phyloP scores from a whole-genome alignment of 2,329 filamentous ascomycete species.

The Fusarium sp. region DNA sequence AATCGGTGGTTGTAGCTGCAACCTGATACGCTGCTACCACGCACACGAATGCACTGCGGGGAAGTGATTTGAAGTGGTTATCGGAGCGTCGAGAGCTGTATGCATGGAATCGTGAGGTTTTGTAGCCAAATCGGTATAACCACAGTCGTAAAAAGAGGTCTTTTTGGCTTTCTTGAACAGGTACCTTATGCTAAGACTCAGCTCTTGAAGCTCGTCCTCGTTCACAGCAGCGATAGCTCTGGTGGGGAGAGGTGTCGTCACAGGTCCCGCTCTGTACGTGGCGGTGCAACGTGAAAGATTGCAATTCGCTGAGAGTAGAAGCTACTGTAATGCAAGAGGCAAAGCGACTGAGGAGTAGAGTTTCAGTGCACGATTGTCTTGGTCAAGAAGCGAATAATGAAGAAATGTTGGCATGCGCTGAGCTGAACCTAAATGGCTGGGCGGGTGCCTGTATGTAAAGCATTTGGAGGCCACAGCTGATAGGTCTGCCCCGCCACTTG shows the following conservation, averaged over 20 bases:
- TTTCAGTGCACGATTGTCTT: slow-evolving; percentile 1
- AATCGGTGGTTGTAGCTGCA: slow-evolving; percentile 10
- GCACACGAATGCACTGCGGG: slow-evolving; percentile 33
- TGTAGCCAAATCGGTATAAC: neutral
- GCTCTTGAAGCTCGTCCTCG: slow-evolving; percentile 17
- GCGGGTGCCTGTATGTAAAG: slow-evolving; percentile 4
- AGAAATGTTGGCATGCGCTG: slow-evolving; percentile 27
- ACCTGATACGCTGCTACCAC: slow-evolving; percentile 27
- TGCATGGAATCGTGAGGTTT: slow-evolving; percentile 19
- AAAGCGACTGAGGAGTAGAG: neutral
- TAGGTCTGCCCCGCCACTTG: slow-evolving; percentile 39
- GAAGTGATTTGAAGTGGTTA: slow-evolving; percentile 29
- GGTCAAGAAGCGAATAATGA: slow-evolving; percentile 13
- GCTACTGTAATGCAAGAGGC: slow-evolving; percentile 1
- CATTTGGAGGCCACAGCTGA: neutral
- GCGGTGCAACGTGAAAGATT: slow-evolving; percentile 31
- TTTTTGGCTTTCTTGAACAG: neutral
- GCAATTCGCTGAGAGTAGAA: slow-evolving; percentile 21
- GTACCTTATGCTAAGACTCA: slow-evolving; percentile 10
- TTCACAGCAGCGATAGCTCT: slow-evolving; percentile 24
- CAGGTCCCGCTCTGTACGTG: slow-evolving; percentile 41
- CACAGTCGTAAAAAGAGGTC: neutral
- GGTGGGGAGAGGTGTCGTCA: slow-evolving; percentile 47
- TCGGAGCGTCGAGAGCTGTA: slow-evolving; percentile 16
- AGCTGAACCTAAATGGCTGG: slow-evolving; percentile 27